A percentile compares a stretch with the other conserved stretches of the same genome.
These are phyloP conservation scores for Juglanconis juglandina DNA, from an alignment of 2,329 filamentous ascomycete genomes.

Conservation along the genomic window DNA sequence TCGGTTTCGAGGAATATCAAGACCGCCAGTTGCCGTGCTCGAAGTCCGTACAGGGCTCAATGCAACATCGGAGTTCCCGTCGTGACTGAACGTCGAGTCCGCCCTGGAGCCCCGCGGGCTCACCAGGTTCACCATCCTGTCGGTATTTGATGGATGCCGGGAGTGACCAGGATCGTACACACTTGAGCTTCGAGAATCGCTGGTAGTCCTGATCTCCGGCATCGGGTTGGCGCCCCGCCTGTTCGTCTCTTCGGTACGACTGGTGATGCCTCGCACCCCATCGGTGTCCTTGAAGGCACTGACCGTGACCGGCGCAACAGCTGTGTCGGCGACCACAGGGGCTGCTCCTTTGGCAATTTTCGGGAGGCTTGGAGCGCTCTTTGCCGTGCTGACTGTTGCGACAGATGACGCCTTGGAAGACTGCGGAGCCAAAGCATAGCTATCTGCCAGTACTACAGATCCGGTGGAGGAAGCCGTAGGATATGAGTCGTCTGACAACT, in stretches of 20 bases:
- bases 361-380: constrained; percentile 37
- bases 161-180: constrained; percentile 35
- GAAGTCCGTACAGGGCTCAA: constrained; percentile 40
- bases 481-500: constrained; percentile 14
- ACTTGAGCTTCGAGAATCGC: constrained; percentile 33
- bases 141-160: constrained; percentile 26
- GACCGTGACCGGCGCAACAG: constrained; percentile 47
- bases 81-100: constrained; percentile 43
- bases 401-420: constrained; percentile 49
- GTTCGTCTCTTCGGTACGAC: constrained; percentile 42
- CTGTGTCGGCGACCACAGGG: constrained; percentile 41
- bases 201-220: constrained; percentile 25
- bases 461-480: constrained; percentile 20
- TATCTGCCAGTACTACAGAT: constrained; percentile 27
- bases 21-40: constrained; percentile 24
- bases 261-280: constrained; percentile 36
- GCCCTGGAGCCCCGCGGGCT: constrained; percentile 30
- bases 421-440: constrained; percentile 37
- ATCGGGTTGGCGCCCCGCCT: constrained; percentile 31
- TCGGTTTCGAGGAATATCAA: constrained; percentile 23
- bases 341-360: constrained; percentile 42
- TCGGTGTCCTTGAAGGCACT: constrained; percentile 48
- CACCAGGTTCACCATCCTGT: constrained; percentile 25
- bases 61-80: constrained; percentile 42
- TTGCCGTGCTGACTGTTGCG: constrained; percentile 43